Base-by-base conservation (phyloP, 2,329 filamentous ascomycete species). In the Zymoseptoria brevis region DNA sequence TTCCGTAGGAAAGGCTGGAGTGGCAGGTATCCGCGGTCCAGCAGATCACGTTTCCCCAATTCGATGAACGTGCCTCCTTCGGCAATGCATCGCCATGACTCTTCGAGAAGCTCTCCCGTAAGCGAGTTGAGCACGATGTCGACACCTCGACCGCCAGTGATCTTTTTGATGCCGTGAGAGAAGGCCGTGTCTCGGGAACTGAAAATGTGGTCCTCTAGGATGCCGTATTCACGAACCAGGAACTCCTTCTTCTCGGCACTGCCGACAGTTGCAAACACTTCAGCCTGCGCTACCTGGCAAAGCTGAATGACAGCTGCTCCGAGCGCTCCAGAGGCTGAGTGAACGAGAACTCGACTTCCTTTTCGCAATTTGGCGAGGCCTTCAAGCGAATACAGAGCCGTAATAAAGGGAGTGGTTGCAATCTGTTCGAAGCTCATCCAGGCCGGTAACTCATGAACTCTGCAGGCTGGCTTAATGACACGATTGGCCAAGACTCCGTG, bases 71-170 rank as follows among this genome's bases (percentile, higher is more conserved):
- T 60, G 7, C 72, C 72, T 35, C 67, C 67, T 1, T 64, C 57
- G 1, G 70, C 69, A 3, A 71, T 56, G 41, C 59, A 63, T 3
- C 61, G 52, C 66, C 66, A 71, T 1, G 62, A 62, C 11, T 61
- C 56, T 19, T 66, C 55, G 2, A 73, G 65, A 4, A 66, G 49
- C 16, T 67, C 60, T 1, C 72, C 71, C 1, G 62, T 48, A 5
- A 64, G 50, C 8, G 60, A 63, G 60, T 68, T 73, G 50, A 74
- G 59, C 3, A 73, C 57, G 8, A 74, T 65, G 54, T 75, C 71
- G 16, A 73, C 65, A 16, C 73, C 72, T 4, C 52, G 49, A 9
- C 62, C 64, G 35, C 61, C 54, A 0, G 71, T 73, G 60, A n/a
- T 63, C 19, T 1, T 64, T 57, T 24, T 24, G 22, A 24, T 24